Conservation (phyloP, 2,329 filamentous ascomycete genomes). For the Cytospora paraplurivora region DNA sequence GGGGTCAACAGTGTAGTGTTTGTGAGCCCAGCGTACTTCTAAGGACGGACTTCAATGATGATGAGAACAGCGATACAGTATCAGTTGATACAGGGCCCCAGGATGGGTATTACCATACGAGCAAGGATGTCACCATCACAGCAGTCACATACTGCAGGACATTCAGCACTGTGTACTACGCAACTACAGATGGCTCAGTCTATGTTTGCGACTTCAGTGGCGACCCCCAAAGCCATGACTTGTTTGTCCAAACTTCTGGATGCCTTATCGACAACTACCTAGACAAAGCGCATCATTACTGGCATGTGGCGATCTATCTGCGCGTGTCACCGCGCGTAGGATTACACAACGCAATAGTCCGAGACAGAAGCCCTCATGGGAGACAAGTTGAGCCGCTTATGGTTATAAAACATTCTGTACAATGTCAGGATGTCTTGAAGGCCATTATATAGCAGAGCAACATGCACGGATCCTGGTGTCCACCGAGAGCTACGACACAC, state of each 20-base stretch:
- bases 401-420: background rate
- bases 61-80: slow-evolving; percentile 29
- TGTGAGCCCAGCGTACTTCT: slow-evolving; percentile 35
- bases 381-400: background rate
- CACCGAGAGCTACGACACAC: slow-evolving; percentile 21
- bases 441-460: background rate
- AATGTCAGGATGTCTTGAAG: background rate
- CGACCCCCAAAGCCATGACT: slow-evolving; percentile 21
- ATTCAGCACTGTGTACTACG: slow-evolving; percentile 28
- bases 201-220: slow-evolving; percentile 29
- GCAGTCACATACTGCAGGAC: slow-evolving; percentile 26
- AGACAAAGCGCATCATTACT: slow-evolving; percentile 28
- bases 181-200: slow-evolving; percentile 31
- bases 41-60: slow-evolving; percentile 25
- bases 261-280: slow-evolving; percentile 25
- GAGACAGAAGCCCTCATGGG: background rate
- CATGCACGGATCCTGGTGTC: slow-evolving; percentile 27
- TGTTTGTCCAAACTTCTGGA: slow-evolving; percentile 27
- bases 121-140: slow-evolving; percentile 24
- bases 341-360: background rate
- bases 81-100: slow-evolving; percentile 17
- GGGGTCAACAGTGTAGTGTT: slow-evolving; percentile 31
- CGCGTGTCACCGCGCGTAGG: slow-evolving; percentile 25
- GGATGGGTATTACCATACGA: slow-evolving; percentile 24
- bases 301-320: slow-evolving; percentile 25